Base-by-base conservation (phyloP, 2,329 filamentous ascomycete genomes). In the Daldinia sp. region DNA sequence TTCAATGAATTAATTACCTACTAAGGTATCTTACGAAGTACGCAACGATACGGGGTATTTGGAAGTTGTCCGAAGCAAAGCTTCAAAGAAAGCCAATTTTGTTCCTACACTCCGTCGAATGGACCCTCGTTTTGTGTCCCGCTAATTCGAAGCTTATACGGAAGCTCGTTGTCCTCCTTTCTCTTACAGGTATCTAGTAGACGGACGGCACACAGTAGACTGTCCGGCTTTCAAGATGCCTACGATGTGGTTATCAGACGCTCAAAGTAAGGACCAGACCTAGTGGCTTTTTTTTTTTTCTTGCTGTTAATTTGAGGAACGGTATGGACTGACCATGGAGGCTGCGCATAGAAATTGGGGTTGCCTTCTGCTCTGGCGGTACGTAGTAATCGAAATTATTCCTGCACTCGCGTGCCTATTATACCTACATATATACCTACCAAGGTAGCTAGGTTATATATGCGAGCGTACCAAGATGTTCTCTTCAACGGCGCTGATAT, bases 341-440 rank as follows among this genome's bases (percentile, higher is more conserved):
- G 41, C 23, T 9, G 39, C 33, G 26, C 44, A 53, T 77, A 98
- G 96, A 99, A 82, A 92, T 98, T 77, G 96, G 96, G 75, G 94
- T 98, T 71, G 93, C 94, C 79, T 99, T 99, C 86, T 98, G 96
- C 87, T 96, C 93, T 78, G 95, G 94, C 78, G 95, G 94, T 97
- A 91, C 75, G 92, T 91, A 46, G 64, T 33, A 61, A 62, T 58
- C 23, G 23, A 74, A 28, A 28, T 46, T 46, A n/a, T 12, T 58
- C 41, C 15, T 56, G 28, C 55, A 60, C 58, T 63, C 60, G 67
- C 61, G 51, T 64, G 58, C 41, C 58, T 33, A 12, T 41, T 39
- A 13, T 39, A 39, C 30, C 30, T 23, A 23, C 20, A 23, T 23
- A 23, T 23, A 23, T 37, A 9, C 23, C 23, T 35, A 13, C 51